phyloP scores from a whole-genome alignment of 2,329 filamentous ascomycete genomes.

The Tolypocladium tropicale region DNA sequence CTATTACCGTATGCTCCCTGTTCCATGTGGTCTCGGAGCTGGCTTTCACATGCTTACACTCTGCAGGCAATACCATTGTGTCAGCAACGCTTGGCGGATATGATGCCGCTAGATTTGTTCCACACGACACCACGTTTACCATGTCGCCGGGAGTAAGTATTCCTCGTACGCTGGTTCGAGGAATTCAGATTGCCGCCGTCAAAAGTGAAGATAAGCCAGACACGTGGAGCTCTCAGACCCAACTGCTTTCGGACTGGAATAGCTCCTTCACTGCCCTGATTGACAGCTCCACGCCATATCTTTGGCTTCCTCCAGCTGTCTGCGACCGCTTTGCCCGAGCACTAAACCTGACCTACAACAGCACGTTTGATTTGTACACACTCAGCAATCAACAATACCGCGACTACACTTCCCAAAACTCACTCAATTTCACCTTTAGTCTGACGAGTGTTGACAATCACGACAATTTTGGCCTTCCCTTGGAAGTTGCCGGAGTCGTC shows the following conservation, averaged over 20 bases:
- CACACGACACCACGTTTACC: conserved; percentile 50
- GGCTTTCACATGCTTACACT: conserved; percentile 4
- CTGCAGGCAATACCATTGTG: conserved; percentile 28
- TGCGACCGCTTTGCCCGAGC: conserved; percentile 55
- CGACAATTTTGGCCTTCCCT: conserved; percentile 39
- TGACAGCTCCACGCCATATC: conserved; percentile 53
- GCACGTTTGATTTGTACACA: conserved; percentile 52
- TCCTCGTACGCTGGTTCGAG: conserved; percentile 50
- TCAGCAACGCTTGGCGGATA: conserved; percentile 63
- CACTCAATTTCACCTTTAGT: conserved; percentile 46
- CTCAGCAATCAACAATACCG: conserved; percentile 47
- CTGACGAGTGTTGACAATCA: conserved; percentile 45
- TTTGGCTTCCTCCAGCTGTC: conserved; percentile 50
- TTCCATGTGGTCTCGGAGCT: neutral
- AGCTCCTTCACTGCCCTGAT: conserved; percentile 42
- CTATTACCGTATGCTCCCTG: conserved; percentile 49
- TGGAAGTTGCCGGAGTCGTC: conserved; percentile 38
- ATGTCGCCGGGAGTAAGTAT: conserved; percentile 44
- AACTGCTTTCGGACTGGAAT: conserved; percentile 32
- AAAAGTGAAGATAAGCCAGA: conserved; percentile 15
- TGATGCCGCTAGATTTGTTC: conserved; percentile 50
- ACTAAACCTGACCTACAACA: conserved; percentile 57
- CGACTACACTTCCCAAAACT: conserved; percentile 29
- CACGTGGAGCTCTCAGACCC: conserved; percentile 28
- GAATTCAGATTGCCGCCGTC: conserved; percentile 32